phyloP scores from a whole-genome alignment of 371 early-diverging fungal genomes.

The Saksenaea oblongispora region DNA sequence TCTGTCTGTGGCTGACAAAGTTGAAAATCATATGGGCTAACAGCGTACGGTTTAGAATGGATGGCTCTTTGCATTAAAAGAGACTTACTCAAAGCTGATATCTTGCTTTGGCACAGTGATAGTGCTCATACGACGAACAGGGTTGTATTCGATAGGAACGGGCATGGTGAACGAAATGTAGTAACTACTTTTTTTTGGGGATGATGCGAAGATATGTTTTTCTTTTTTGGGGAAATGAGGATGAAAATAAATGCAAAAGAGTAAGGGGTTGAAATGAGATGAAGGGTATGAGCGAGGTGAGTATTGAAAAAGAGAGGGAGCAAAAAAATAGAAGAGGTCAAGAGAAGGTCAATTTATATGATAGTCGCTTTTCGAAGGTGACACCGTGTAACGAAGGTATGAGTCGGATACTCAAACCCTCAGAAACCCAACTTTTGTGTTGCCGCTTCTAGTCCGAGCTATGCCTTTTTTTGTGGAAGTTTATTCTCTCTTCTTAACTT shows the following conservation, averaged over 20 bases:
- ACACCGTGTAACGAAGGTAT: constrained; percentile 14
- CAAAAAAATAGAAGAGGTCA: constrained; percentile 9
- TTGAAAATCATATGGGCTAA: constrained; percentile 48
- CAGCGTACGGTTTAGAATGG: constrained; percentile 7
- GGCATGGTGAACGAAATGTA: constrained; percentile 24
- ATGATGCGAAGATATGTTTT: not conserved
- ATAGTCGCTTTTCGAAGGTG: constrained; percentile 8
- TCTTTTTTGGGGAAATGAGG: not conserved
- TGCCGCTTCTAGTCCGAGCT: constrained; percentile 3
- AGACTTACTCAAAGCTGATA: constrained; percentile 42
- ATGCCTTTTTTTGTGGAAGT: not conserved
- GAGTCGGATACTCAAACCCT: constrained; percentile 17
- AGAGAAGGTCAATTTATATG: constrained; percentile 12
- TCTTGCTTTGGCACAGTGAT: constrained; percentile 39
- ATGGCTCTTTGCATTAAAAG: not conserved
- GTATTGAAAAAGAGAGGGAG: constrained; percentile 7
- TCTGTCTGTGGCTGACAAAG: constrained; percentile 41
- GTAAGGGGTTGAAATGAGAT: constrained; percentile 9
- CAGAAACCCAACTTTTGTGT: not conserved
- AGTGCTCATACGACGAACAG: constrained; percentile 36
- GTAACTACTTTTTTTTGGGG: not conserved
- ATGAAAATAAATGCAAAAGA: constrained; percentile 6
- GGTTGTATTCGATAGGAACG: constrained; percentile 35
- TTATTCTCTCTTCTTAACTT: not conserved
- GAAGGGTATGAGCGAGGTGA: constrained; percentile 21